Base-by-base conservation (phyloP, 495 filamentous ascomycete species). In the Penicillium goetzii region DNA sequence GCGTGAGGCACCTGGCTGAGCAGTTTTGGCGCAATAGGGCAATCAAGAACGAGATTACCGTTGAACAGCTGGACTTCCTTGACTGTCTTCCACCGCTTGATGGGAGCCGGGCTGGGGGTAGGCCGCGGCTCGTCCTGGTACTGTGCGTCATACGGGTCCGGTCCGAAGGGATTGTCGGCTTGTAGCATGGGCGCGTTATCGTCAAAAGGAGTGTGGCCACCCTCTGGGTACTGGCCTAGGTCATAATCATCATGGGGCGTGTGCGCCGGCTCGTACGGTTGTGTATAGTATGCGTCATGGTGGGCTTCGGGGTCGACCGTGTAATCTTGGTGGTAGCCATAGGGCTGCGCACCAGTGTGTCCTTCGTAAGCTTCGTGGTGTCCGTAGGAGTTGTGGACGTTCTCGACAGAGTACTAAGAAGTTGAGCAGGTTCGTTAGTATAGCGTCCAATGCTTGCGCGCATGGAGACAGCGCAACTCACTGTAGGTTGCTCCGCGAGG, bases 31-130 rank as follows among this genome's bases (percentile, higher is more conserved):
- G 96, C 94, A 63, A 99, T 90, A 0, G 96, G 96, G 73, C 96
- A 99, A 77, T 99, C 96, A 2, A 98, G 86, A 30, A 99, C 95
- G 67, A 99, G 85, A 76, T 99, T 98, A 49, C 96, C 96, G 66
- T 95, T 90, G 83, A 96, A 98, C 41, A 99, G 78, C 67, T 96
- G 91, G 30, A 98, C 93, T 82, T 97, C 93, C 75, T 98, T 99
- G 21, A 98, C 94, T 5, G 96, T 98, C 81, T 98, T 98, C 92
- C 92, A 97, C 73, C 96, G 86, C 71, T 90, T 88, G 67, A 98
- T 88, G 12, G 87, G 79, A n/a, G 80, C 86, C n/a, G 86, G 84
- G 45, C 82, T 86, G 7, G 86, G 85, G 1, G 85, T 84, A 25
- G 82, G 83, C 17, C 75, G 76, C 11, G 75, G 68, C 53, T 82